Base-by-base conservation (phyloP, 345 rosid species). In the Salix purpurea region DNA sequence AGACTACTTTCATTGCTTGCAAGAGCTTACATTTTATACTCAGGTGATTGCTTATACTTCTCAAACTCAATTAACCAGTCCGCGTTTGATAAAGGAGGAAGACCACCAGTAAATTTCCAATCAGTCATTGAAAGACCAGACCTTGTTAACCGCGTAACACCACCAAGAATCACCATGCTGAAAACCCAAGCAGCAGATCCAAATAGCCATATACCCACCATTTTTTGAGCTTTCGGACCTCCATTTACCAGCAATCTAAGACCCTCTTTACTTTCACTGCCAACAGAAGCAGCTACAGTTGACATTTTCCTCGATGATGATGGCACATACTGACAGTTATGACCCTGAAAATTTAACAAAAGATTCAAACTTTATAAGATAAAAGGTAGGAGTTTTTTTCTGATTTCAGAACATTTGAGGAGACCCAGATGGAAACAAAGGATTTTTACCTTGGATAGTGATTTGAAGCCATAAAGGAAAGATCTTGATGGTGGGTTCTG, bases 91-190 rank as follows among this genome's bases (percentile, higher is more conserved):
- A 92, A 80, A 78, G 98, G 97, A 82, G 97, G 98, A 74, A 93
- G 93, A 48, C 84, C 76, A 19, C 98, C 98, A 0, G 92, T 62
- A 78, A 96, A 93, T 83, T 93, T 93, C 99, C 98, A 93, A 68
- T 93, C 98, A 48, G 98, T 96, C 97, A 96, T 93, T 1, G 99
- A 93, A 72, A 96, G 94, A 78, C 97, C 98, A 50, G 97, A 96
- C 34, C 97, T 87, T 8, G 97, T 93, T 67, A 96, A 88, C 24
- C 97, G 86, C 5, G 99, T 93, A 4, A 89, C 81, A 68, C 98
- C 97, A 48, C 99, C 99, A 42, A 93, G 87, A 11, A 96, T 79
- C 64, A 96, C 98, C 99, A 92, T 92, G 76, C 90, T 96, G 76
- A 93, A 93, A 40, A 93, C 96, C 97, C 94, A 96, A 11, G 97